Base-by-base conservation (phyloP, 176 grass and related monocot species). In the Oryza longistaminata region DNA sequence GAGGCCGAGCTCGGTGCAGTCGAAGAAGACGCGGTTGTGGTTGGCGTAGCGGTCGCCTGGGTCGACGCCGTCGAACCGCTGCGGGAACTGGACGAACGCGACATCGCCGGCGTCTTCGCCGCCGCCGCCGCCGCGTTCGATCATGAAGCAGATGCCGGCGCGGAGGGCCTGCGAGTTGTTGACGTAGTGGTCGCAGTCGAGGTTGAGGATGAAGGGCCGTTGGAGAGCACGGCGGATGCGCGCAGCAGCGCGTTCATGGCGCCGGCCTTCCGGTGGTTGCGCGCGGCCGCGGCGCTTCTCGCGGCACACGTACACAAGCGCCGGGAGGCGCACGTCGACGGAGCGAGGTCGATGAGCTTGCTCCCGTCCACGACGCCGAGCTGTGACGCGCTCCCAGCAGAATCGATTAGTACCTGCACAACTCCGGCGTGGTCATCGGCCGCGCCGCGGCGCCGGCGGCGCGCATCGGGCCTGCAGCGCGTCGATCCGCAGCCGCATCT, bases 21-120 rank as follows among this genome's bases (percentile, higher is more conserved):
- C 90, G 66, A 94, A 94, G 85, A 94, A 94, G 81, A 94, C 90
- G 10, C 84, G 89, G 77, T 94, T 94, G 82, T 94, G 90, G 69
- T 94, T 92, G 15, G 89, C 84, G 50, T 94, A 94, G 19, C 90
- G 89, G 68, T 92, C 92, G 31, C 62, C 74, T 26, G 87, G 92
- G 55, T 94, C 92, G 50, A 94, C 88, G 66, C 86, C 92, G 65
- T 94, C 92, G 55, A 94, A 94, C 3, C 89, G 83, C 80, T 94
- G 92, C n/a, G 92, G 92, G 66, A 94, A 94, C 40, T 94, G 92
- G 9, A 94, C 87, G 77, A 92, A 94, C 34, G 89, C 91, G 6
- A 82, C 50, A 3, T 1, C 16, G 17, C 12, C 34, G 3, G 84
- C 66, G 37, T 79, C 55, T 2, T 61, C 82, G 19, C 79, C 75